A percentile compares a stretch with the other conserved stretches of the same genome.
These are phyloP conservation scores for Coniella vitis DNA, from an alignment of 2,329 filamentous ascomycete genomes.

Conservation along the genomic window DNA sequence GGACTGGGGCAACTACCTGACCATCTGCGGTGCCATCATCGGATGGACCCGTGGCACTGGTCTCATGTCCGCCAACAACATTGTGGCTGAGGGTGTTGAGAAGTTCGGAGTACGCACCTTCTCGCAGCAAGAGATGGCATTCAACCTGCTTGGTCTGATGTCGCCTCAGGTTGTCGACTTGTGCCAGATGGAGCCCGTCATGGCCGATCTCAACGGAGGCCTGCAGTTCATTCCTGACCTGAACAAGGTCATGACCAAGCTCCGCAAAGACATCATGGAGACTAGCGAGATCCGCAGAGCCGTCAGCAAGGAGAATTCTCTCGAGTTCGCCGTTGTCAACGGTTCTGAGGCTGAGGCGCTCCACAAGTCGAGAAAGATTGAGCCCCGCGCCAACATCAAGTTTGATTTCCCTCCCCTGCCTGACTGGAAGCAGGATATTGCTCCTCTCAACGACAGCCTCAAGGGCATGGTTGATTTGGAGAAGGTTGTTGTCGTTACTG, in stretches of 20 bases:
- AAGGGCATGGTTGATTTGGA: conserved; percentile 99
- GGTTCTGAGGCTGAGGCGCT: conserved; percentile 86
- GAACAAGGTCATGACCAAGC: conserved; percentile 86
- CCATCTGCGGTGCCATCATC: conserved; percentile 95
- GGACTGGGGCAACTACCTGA: conserved; percentile 95
- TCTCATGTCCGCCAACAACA: conserved; percentile 96
- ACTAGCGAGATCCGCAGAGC: conserved; percentile 89
- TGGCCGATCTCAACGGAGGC: conserved; percentile 94
- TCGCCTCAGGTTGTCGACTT: conserved; percentile 88
- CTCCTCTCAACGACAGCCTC: conserved; percentile 78
- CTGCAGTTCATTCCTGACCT: conserved; percentile 96
- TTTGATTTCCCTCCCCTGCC: conserved; percentile 89
- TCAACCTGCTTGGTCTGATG: conserved; percentile 96
- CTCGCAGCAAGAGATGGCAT: conserved; percentile 99
- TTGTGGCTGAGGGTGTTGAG: conserved; percentile 95
- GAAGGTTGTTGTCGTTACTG: conserved; percentile 94
- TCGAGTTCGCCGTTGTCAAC: conserved; percentile 96
- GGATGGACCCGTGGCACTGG: conserved; percentile 98
- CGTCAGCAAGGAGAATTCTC: conserved; percentile 89
- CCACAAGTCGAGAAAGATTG: conserved; percentile 89
- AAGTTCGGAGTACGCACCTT: conserved; percentile 95
- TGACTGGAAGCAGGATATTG: conserved; percentile 85
- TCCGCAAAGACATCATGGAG: conserved; percentile 91
- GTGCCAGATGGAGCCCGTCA: conserved; percentile 92
- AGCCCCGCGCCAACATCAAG: conserved; percentile 95